Base-by-base conservation (phyloP, 1,284 basidiomycete species). In the Cryptococcus deneoformans region DNA sequence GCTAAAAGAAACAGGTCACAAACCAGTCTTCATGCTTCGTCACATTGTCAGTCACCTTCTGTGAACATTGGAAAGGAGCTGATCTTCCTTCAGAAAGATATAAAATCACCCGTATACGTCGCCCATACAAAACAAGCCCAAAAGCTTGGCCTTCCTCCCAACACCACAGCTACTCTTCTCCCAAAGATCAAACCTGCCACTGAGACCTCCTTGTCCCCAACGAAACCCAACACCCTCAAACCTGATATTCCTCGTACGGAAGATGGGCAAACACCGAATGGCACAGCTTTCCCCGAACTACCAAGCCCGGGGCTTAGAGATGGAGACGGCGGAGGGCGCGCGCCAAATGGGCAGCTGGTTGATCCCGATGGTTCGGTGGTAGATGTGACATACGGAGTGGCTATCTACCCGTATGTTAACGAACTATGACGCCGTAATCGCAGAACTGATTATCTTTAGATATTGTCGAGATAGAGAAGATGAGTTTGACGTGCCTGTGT, bases 21-120 rank as follows among this genome's bases (percentile, higher is more conserved):
- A 94, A 62, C 94, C 96, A 0, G 93, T 97, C 9, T 99, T 99
- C 77, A 98, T 98, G 92, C 85, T 99, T 44, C 89, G 97, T 58
- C 94, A 98, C 69, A 96, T 99, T 73, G 93, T 92, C 70, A 60
- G 73, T 63, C 46, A 10, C 39, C 7, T n/a, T 9, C 64, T 35
- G n/a, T 34, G 36, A 64, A 43, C 60, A 62, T 37, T 60, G 65
- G 14, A 66, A 39, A 61, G 37, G 29, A 29, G 34, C 54, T 62
- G 38, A 62, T 35, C 45, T 7, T 36, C 14, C 8, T 44, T 14
- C 59, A 77, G 76, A 68, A 72, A 53, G 96, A 99, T 70, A 96
- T 99, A 64, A 89, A 92, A 53, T 96, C 92, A 14, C 96, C 96
- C 0, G 97, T 96, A 59, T 90, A 87, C 1, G 90, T 96, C 37